Base-by-base conservation (phyloP, 1,284 basidiomycete genomes). In the Polyporus tsugae region DNA sequence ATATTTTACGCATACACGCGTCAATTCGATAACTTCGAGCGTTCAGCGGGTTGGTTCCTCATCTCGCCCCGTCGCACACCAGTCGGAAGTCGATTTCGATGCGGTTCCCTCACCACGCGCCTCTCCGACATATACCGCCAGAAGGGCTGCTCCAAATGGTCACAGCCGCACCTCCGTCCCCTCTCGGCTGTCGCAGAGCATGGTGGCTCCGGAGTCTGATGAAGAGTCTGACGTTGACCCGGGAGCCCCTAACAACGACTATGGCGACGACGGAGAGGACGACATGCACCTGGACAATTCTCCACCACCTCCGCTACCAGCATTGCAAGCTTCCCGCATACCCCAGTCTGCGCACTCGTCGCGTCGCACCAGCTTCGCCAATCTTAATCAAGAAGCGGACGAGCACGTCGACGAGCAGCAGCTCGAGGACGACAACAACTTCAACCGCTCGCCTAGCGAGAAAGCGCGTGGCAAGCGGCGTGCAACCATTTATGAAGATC, bases 51-150 rank as follows among this genome's bases (percentile, higher is more conserved):
- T 81, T 13, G 81, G 83, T n/a, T 83, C 85, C 2, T 85, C 86
- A 15, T 84, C 85, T 29, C 86, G 89, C 6, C 80, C 84, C 25
- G 80, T 88, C 22, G 76, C 81, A 68, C 89, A 87, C 35, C 81
- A 80, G 4, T 87, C 89, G 29, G 85, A 86, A 19, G 77, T 90
- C 39, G 86, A 91, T 75, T 93, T 88, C 70, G 90, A 93, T 78
- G 79, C 84, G 58, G 82, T 93, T 0, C 91, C 92, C 2, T 92
- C 92, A 22, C 79, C 81, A 25, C 80, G 81, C 44, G 75, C 78
- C 11, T 77, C 79, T 19, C 73, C 75, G 11, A 71, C 71, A 1
- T 73, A 74, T 35, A 76, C 82, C 4, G 71, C 77, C 41, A 84
- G 83, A 42, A 79, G 58, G 79, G 57, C 63, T 53, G 29, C 81